phyloP scores from a whole-genome alignment of 352 stramenopile species.

The Pythium aristosporum region DNA sequence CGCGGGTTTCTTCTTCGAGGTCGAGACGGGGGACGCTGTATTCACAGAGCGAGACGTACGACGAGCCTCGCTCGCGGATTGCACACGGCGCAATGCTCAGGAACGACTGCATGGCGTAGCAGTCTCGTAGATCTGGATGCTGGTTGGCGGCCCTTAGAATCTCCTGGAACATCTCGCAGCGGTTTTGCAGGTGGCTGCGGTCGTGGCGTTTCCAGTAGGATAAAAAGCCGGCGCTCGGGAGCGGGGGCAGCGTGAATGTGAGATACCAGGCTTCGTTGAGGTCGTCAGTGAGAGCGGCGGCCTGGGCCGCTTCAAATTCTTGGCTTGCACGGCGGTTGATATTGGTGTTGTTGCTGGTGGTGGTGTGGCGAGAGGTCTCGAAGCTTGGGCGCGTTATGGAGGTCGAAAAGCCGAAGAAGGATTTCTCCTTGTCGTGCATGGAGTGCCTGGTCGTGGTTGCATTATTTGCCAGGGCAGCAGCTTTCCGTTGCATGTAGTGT shows the following conservation, averaged over 20 bases:
- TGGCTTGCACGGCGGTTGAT: conserved; percentile 15
- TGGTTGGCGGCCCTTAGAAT: conserved; percentile 51
- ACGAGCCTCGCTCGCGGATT: conserved; percentile 66
- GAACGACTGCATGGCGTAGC: conserved; percentile 44
- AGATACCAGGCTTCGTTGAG: conserved; percentile 47
- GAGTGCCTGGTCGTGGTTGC: background rate
- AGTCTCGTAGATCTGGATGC: conserved; percentile 36
- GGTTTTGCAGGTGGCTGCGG: conserved; percentile 64
- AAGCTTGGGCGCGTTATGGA: background rate
- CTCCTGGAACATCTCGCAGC: conserved; percentile 71
- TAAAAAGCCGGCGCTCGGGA: conserved; percentile 71
- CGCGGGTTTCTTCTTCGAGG: conserved; percentile 62
- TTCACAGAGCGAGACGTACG: conserved; percentile 77
- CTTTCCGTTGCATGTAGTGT: conserved; percentile 39
- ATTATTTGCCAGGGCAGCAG: background rate
- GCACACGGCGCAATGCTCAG: conserved; percentile 56
- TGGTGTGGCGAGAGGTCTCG: background rate
- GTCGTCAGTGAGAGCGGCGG: conserved; percentile 5
- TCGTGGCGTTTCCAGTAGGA: conserved; percentile 84
- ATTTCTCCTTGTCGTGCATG: conserved; percentile 9
- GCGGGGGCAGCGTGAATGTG: conserved; percentile 61
- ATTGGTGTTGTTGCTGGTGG: conserved; percentile 4
- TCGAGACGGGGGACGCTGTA: conserved; percentile 74
- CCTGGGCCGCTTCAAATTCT: conserved; percentile 13
- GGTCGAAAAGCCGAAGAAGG: background rate